These are phyloP conservation scores for Daldinia caldariorum DNA, from an alignment of 495 filamentous ascomycete genomes.

Conservation along the genomic window DNA sequence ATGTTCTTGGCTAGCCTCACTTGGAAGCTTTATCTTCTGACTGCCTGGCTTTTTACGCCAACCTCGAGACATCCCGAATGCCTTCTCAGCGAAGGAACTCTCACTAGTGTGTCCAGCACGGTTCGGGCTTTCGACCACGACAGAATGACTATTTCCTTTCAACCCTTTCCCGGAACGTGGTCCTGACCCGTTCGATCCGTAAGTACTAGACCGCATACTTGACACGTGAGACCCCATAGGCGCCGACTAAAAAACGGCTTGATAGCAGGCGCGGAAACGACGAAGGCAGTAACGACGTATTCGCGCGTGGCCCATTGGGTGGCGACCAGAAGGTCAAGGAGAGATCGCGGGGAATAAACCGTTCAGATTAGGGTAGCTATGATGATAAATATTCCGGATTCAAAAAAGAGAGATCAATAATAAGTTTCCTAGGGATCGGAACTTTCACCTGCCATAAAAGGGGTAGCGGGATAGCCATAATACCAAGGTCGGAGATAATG, in stretches of 20 bases:
- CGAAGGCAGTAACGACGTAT: constrained; percentile 27
- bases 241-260: constrained; percentile 23
- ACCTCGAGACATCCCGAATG: not conserved
- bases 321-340: constrained; percentile 18
- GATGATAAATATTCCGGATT: constrained; percentile 28
- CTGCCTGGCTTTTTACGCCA: not conserved
- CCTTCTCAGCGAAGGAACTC: not conserved
- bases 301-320: constrained; percentile 30
- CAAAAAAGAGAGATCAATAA: constrained; percentile 12
- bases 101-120: not conserved
- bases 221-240: constrained; percentile 14
- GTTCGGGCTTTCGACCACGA: not conserved
- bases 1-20: not conserved
- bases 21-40: not conserved
- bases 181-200: constrained; percentile 3
- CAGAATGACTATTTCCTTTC: not conserved
- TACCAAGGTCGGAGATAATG: constrained; percentile 27
- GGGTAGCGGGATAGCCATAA: constrained; percentile 28
- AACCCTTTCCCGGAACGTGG: constrained; percentile 17
- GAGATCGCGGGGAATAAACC: constrained; percentile 18
- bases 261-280: constrained; percentile 27
- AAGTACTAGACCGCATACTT: not conserved
- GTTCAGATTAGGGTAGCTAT: constrained; percentile 23
- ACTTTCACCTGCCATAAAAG: constrained; percentile 25
- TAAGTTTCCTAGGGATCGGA: constrained; percentile 1